Evolutionary conservation across 2,329 filamentous ascomycete species (phyloP).

Genomic region (Grosmannia serpens): DNA sequence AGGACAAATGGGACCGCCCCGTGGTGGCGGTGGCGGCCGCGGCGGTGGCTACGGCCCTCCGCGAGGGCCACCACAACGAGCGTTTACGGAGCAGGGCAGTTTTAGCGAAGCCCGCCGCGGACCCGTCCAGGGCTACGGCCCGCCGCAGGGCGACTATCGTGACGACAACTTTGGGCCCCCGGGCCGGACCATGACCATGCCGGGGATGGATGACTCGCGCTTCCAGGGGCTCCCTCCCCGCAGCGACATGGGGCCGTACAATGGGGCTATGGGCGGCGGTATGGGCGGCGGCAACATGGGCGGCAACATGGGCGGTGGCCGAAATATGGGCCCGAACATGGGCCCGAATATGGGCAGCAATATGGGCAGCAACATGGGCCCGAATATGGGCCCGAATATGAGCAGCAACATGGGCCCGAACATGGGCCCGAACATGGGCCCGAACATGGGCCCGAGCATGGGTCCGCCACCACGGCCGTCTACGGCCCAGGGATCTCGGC

Average conservation of each 20-base stretch:
- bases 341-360: conserved; percentile 12
- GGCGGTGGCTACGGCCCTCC: conserved; percentile 14
- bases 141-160: conserved; percentile 18
- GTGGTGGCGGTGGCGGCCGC: not conserved
- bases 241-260: conserved; percentile 34
- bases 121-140: conserved; percentile 21
- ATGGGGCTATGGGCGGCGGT: conserved; percentile 17
- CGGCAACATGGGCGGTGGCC: conserved; percentile 21
- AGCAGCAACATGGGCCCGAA: not conserved
- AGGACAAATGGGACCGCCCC: conserved; percentile 17
- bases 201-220: conserved; percentile 32
- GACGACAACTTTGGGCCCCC: conserved; percentile 38
- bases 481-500: conserved; percentile 40
- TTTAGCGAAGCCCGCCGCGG: conserved; percentile 7
- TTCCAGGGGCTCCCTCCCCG: conserved; percentile 21
- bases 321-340: not conserved
- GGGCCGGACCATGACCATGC: conserved; percentile 51
- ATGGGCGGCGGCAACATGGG: conserved; percentile 15
- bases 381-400: conserved; percentile 12
- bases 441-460: conserved; percentile 1
- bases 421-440: conserved; percentile 12
- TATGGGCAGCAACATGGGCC: not conserved
- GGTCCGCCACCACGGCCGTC: conserved; percentile 36
- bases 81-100: not conserved
- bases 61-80: conserved; percentile 10